Base-by-base conservation (phyloP, 1,284 basidiomycete genomes). In the Chondrostereum purpureum region DNA sequence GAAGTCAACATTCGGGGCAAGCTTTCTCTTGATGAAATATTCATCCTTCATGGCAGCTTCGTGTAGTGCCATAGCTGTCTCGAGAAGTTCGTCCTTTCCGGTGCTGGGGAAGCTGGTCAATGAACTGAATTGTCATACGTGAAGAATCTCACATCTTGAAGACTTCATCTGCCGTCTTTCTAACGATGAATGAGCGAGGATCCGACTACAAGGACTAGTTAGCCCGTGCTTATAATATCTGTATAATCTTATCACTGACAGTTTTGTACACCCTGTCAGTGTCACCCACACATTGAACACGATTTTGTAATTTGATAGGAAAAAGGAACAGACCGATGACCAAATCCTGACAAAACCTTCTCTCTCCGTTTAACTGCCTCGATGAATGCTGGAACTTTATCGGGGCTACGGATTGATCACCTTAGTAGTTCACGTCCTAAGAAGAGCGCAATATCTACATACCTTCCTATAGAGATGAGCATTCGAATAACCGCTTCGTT, bases 401-500 rank as follows among this genome's bases (percentile, higher is more conserved):
- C 78, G 3, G 88, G 85, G 49, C 83, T 86, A 43, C 39, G 40
- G 20, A 5, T 20, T 34, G 42, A 42, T 20, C 6, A n/a, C 11
- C 6, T 20, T 16, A 11, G 17, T 6, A 22, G 22, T 41, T 21
- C 17, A 19, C 12, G 39, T 46, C 10, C 39, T 22, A 19, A 8
- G 27, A 31, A 23, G 14, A 17, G 5, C 10, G 11, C 10, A 10
- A 54, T 20, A 37, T 21, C 39, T 19, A 59, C 73, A 58, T 50
- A 83, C 84, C 80, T 80, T 55, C 88, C 90, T 50, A 93, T 91
- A 1, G 85, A 82, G 38, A 90, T 75, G 39, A 93, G 69, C 91
- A 93, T 92, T 13, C 89, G 78, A 58, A 93, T 91, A 49, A 92
- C 90, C 10, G 88, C 88, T 63, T 91, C 88, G 53, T 91, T 91